A percentile compares a stretch with the other conserved stretches of the same genome.
Evolutionary conservation across 371 early-diverging fungal species (phyloP).

Genomic region (Mucor racemosus): DNA sequence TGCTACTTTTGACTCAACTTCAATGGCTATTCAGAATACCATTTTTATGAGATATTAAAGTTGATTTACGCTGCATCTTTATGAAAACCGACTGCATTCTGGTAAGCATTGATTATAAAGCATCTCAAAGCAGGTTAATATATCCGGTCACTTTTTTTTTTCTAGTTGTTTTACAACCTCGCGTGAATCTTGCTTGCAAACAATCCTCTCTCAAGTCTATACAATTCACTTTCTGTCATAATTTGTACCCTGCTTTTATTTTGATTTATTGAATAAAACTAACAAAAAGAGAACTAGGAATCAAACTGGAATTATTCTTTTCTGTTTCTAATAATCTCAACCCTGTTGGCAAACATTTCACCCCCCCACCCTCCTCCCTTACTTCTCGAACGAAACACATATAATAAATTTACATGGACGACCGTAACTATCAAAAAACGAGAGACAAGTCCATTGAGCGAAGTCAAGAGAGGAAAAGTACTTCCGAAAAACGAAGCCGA

Average conservation of each 20-base stretch:
- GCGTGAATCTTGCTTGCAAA: background rate
- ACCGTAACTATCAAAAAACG: slow-evolving; percentile 23
- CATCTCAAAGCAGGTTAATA: background rate
- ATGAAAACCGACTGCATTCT: background rate
- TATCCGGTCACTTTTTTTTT: slow-evolving; percentile 1
- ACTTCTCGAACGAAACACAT: background rate
- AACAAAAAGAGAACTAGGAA: background rate
- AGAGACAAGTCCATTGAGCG: slow-evolving; percentile 29
- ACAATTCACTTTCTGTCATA: slow-evolving; percentile 6
- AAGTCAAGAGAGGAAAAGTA: slow-evolving; percentile 17
- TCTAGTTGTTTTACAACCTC: background rate
- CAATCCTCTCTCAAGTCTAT: background rate
- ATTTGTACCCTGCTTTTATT: background rate
- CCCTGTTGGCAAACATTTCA: background rate
- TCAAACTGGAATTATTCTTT: background rate
- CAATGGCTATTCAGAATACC: too few relatives aligned
- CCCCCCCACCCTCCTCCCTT: background rate
- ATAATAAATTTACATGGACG: slow-evolving; percentile 15
- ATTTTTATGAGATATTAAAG: too few relatives aligned
- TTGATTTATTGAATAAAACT: background rate
- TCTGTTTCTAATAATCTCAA: background rate
- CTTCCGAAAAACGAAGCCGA: slow-evolving; percentile 35
- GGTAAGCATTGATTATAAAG: background rate
- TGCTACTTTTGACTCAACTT: too few relatives aligned
- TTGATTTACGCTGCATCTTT: background rate